Conservation (phyloP, 441 rosid genomes). For the Cnidoscolus chayamansa region DNA sequence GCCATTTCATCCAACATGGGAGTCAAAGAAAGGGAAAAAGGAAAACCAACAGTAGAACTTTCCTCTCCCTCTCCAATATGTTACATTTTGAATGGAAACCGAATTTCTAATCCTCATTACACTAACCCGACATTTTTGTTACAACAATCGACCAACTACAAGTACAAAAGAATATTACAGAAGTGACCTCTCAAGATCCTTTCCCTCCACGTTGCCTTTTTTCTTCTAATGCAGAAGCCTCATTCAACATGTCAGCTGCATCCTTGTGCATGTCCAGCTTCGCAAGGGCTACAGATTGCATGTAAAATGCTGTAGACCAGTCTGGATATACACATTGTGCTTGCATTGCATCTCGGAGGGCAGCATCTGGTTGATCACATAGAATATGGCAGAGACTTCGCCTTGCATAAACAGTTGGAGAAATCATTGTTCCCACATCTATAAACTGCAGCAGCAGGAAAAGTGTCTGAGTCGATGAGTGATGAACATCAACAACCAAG, state of each 20-base stretch:
- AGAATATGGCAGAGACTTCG: slow-evolving; percentile 81
- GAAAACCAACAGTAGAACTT: not conserved
- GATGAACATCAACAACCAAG: not conserved
- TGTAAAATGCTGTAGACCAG: slow-evolving; percentile 95
- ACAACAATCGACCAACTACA: slow-evolving; percentile 18
- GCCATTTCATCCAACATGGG: slow-evolving; percentile 2
- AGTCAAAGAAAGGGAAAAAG: not conserved
- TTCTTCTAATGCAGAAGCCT: slow-evolving; percentile 81
- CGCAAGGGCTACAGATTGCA: slow-evolving; percentile 90
- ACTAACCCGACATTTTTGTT: slow-evolving; percentile 25
- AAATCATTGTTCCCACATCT: slow-evolving; percentile 80
- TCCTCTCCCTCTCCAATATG: slow-evolving; percentile 16
- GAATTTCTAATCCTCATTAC: slow-evolving; percentile 29
- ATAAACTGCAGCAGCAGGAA: slow-evolving; percentile 49
- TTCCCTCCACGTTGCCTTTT: slow-evolving; percentile 64
- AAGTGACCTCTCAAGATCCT: slow-evolving; percentile 36
- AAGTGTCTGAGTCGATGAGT: not conserved
- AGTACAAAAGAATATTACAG: slow-evolving; percentile 24
- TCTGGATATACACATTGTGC: slow-evolving; percentile 87
- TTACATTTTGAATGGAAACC: slow-evolving; percentile 32
- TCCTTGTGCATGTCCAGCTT: slow-evolving; percentile 94
- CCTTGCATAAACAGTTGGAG: slow-evolving; percentile 85
- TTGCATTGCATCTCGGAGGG: slow-evolving; percentile 95
- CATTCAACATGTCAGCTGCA: slow-evolving; percentile 89
- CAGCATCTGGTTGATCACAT: slow-evolving; percentile 84